Evolutionary conservation across 495 filamentous ascomycete species (phyloP).

Genomic region (Hyphodiscus hymeniophilus): DNA sequence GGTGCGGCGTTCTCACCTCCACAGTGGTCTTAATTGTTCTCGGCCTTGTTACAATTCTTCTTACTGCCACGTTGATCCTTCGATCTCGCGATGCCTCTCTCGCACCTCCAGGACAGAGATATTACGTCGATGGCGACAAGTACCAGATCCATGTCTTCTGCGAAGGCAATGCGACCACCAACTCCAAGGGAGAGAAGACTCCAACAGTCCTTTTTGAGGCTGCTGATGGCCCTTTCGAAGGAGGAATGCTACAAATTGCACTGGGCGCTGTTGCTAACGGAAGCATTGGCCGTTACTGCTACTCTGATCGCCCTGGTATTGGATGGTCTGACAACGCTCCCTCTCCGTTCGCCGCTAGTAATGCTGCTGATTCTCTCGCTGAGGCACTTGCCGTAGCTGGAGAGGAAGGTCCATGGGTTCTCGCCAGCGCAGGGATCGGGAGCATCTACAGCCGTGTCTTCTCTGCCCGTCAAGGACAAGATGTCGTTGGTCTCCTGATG

Average conservation of each 20-base stretch:
- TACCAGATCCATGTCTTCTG: constrained; percentile 85
- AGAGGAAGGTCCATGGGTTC: constrained; percentile 75
- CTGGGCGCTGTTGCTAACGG: constrained; percentile 58
- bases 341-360: constrained; percentile 84
- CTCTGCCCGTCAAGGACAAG: constrained; percentile 62
- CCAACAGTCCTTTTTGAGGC: constrained; percentile 79
- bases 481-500: constrained; percentile 71
- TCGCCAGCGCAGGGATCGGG: constrained; percentile 61
- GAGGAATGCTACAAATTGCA: constrained; percentile 63
- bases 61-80: constrained; percentile 71
- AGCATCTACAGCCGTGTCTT: constrained; percentile 87
- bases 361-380: constrained; percentile 76
- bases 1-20: constrained; percentile 72
- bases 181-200: constrained; percentile 36
- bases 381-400: constrained; percentile 74
- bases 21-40: constrained; percentile 60
- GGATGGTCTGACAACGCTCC: constrained; percentile 91
- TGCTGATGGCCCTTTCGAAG: constrained; percentile 69
- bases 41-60: constrained; percentile 55
- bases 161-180: constrained; percentile 48
- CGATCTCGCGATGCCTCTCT: constrained; percentile 69
- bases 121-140: constrained; percentile 69
- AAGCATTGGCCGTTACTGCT: constrained; percentile 81
- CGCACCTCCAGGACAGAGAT: constrained; percentile 58
- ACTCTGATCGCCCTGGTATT: constrained; percentile 86